Conservation (phyloP, 2,329 filamentous ascomycete species). For the Tolypocladium capitatum region DNA sequence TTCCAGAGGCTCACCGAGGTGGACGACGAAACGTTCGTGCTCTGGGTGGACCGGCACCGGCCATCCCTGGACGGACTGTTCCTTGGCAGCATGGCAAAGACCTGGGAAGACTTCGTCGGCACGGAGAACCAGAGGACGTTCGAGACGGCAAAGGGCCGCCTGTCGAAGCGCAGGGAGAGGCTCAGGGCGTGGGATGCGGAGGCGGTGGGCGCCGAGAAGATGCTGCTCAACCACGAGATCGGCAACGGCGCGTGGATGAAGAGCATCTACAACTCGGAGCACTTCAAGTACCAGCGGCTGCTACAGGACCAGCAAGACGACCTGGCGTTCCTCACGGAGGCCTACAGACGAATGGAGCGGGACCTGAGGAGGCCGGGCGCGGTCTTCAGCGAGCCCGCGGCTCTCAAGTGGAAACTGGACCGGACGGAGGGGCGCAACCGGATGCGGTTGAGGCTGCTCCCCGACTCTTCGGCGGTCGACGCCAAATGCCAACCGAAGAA, state of each 20-base stretch:
- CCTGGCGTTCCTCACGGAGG: slow-evolving; percentile 59
- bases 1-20: slow-evolving; percentile 78
- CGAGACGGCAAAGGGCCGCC: slow-evolving; percentile 57
- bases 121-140: slow-evolving; percentile 70
- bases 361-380: slow-evolving; percentile 70
- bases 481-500: slow-evolving; percentile 78
- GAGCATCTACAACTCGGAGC: slow-evolving; percentile 86
- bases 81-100: slow-evolving; percentile 63
- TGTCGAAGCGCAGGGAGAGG: slow-evolving; percentile 67
- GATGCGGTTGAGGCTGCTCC: slow-evolving; percentile 79
- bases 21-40: slow-evolving; percentile 76
- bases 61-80: slow-evolving; percentile 71
- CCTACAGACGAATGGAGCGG: slow-evolving; percentile 66
- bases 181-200: slow-evolving; percentile 69
- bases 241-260: slow-evolving; percentile 86
- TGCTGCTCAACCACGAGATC: slow-evolving; percentile 69
- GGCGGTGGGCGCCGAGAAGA: slow-evolving; percentile 53
- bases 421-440: slow-evolving; percentile 91
- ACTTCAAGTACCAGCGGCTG: slow-evolving; percentile 78
- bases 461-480: slow-evolving; percentile 55
- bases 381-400: slow-evolving; percentile 53
- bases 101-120: slow-evolving; percentile 79
- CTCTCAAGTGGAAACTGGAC: slow-evolving; percentile 79
- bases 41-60: slow-evolving; percentile 77
- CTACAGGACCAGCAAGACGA: slow-evolving; percentile 92